Evolutionary conservation across 306 rosid genomes (phyloP).

Genomic region (Hippophae tibetana): DNA sequence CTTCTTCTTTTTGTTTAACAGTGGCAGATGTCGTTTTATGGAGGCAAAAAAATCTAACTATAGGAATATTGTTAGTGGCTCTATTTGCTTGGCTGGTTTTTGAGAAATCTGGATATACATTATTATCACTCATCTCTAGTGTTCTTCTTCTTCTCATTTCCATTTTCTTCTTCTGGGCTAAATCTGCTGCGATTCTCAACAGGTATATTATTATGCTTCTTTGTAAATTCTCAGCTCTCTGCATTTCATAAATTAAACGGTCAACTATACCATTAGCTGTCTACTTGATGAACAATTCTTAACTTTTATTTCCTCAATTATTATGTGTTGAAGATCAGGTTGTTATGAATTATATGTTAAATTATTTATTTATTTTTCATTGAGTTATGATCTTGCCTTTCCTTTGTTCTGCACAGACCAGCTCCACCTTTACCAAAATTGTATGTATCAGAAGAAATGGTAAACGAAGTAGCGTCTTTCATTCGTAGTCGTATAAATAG

Average conservation of each 20-base stretch:
- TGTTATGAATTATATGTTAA: not conserved
- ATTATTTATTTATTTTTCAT: not conserved
- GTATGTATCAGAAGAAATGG: slow-evolving; percentile 77
- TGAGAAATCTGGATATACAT: slow-evolving; percentile 89
- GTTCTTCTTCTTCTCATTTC: slow-evolving; percentile 80
- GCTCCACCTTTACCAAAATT: slow-evolving; percentile 87
- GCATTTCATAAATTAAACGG: no score
- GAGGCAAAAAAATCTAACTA: slow-evolving; percentile 62
- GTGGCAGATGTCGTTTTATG: slow-evolving; percentile 90
- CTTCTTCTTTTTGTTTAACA: slow-evolving; percentile 21
- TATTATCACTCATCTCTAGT: slow-evolving; percentile 72
- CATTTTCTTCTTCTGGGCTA: slow-evolving; percentile 93
- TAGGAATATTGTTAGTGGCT: slow-evolving; percentile 49
- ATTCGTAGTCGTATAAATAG: slow-evolving; percentile 43
- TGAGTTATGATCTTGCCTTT: not conserved
- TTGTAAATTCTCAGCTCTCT: no score
- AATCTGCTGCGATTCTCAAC: slow-evolving; percentile 89
- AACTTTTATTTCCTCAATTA: no score
- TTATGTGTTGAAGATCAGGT: no score
- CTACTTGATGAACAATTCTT: no score
- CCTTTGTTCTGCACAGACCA: slow-evolving; percentile 52
- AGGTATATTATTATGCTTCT: slow-evolving; percentile 31
- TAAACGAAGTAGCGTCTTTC: slow-evolving; percentile 48
- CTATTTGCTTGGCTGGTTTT: slow-evolving; percentile 78
- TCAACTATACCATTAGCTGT: no score